Evolutionary conservation across 2,329 filamentous ascomycete genomes (phyloP).

Genomic region (Didymellaceae sp.): DNA sequence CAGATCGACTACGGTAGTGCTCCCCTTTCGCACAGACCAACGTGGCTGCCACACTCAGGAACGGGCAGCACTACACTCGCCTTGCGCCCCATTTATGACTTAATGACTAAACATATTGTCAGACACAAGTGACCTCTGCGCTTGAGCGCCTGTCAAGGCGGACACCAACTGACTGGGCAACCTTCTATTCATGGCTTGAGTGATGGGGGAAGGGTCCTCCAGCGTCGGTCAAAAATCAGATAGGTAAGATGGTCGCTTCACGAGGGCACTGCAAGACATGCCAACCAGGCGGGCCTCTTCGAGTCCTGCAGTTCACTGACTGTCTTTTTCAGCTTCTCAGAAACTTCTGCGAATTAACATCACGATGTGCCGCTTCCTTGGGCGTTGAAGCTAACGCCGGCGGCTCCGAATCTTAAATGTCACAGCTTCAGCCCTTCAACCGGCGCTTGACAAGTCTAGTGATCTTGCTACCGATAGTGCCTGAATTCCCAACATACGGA

Average conservation of each 20-base stretch:
- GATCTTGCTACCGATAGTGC: constrained; percentile 3
- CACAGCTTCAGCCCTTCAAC: constrained; percentile 5
- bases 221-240: too few species aligned
- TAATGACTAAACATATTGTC: constrained; percentile 9
- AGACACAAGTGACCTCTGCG: constrained; percentile 1
- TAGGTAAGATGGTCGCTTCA: too few species aligned
- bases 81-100: constrained; percentile 6
- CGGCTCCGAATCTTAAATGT: constrained; percentile 7
- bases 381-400: constrained; percentile 4
- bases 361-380: background rate
- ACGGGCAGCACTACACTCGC: constrained; percentile 3
- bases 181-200: background rate
- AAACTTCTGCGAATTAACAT: background rate
- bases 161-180: constrained; percentile 5
- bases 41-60: constrained; percentile 13
- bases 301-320: background rate
- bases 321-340: background rate
- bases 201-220: too few species aligned
- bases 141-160: background rate
- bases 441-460: constrained; percentile 5
- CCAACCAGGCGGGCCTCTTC: too few species aligned
- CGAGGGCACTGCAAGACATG: too few species aligned
- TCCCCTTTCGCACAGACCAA: constrained; percentile 12
- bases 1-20: constrained; percentile 7
- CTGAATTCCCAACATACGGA: constrained; percentile 3